Evolutionary conservation across 768 basidiomycete genomes (phyloP), one percentile per base, ranked within the genome.

Genomic region (Tylopilus sp.): DNA sequence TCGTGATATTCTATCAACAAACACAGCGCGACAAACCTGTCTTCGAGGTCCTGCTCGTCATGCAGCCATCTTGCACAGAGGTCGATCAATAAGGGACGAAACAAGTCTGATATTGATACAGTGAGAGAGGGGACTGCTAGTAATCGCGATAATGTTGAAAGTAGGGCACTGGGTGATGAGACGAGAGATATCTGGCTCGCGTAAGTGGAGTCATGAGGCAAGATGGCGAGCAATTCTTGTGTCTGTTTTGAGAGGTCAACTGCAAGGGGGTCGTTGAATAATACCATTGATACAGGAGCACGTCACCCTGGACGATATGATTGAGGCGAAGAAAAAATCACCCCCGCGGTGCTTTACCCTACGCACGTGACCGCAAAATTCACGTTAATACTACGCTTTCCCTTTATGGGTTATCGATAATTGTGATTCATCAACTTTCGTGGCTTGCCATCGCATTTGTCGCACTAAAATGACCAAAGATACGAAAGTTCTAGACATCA

Each of bases 51-150:
- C 38, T 77, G 68, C 33, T 74, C 60, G 18, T 74, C 71, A n/a
- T 85, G 72, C 38, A 95, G 64, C 92, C 91, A 97, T 60, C 88
- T 71, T 4, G 88, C 88, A 60, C 85, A 85, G 22, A 98, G 70
- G 67, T 95, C 89, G 23, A 87, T 60, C 35, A 92, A 66, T 47
- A 98, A 69, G 4, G 95, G 94, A 54, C 87, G 73, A 70, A 88
- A 98, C 11, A 78, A 56, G 6, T 71, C 73, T 18, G 87, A 81
- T 52, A 98, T 74, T 12, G 72, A 60, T 26, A 78, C 60, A 0
- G 91, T 91, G 39, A 86, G 75, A 11, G 80, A 75, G 9, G 88
- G 85, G 17, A 74, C 63, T 0, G 80, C 71, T 13, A 93, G 75
- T 8, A 88, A 69, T 26, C 71, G 64, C 6, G 91, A 87, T 33